Evolutionary conservation across 2,329 filamentous ascomycete species (phyloP).

Genomic region (Sclerotiophoma versabilis): DNA sequence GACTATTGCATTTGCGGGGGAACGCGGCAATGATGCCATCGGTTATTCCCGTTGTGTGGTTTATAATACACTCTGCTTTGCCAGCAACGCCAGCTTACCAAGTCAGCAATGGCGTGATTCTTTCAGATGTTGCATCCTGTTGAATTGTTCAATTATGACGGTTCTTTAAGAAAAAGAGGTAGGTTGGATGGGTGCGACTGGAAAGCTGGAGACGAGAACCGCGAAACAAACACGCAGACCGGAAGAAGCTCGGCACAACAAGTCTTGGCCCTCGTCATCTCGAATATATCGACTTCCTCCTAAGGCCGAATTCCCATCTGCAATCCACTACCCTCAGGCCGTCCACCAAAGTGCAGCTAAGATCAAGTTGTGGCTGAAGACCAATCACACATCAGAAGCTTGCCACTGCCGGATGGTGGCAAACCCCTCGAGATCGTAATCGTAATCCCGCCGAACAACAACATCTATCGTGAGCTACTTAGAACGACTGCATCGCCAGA

Average conservation of each 20-base stretch:
- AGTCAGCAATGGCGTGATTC: slow-evolving; percentile 34
- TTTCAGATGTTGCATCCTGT: background rate
- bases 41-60: slow-evolving; percentile 38
- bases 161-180: background rate
- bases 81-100: slow-evolving; percentile 34
- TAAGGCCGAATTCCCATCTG: background rate
- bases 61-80: slow-evolving; percentile 36
- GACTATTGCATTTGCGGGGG: slow-evolving; percentile 25
- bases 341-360: background rate
- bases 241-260: background rate
- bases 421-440: too few species aligned
- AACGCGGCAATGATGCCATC: slow-evolving; percentile 45
- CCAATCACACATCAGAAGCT: background rate
- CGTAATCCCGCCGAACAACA: too few species aligned
- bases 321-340: background rate
- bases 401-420: background rate
- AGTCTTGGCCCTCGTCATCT: slow-evolving; percentile 8
- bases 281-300: background rate
- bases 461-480: too few species aligned
- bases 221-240: background rate
- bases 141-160: background rate
- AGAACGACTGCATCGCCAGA: too few species aligned
- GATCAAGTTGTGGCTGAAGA: background rate
- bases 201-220: background rate
- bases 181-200: background rate